phyloP scores from a whole-genome alignment of 495 filamentous ascomycete species.

The Aspergillus egyptiacus region DNA sequence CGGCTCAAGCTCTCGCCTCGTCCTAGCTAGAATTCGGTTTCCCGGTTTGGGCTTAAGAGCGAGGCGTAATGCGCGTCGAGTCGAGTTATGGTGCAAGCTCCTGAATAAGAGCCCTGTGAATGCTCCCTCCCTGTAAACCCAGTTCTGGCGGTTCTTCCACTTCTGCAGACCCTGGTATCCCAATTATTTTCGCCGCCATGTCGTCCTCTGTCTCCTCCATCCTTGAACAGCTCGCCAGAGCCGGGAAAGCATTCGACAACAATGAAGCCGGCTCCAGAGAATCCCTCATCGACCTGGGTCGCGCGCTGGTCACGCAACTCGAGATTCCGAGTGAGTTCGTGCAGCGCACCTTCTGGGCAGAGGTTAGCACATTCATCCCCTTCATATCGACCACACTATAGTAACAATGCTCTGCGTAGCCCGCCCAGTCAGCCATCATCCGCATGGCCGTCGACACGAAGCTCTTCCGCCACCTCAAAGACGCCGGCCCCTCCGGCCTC shows the following conservation, averaged over 20 bases:
- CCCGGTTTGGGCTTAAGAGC: no score
- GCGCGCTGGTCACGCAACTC: conserved; percentile 25
- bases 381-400: no score
- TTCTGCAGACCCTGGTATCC: no score
- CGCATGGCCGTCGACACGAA: conserved; percentile 31
- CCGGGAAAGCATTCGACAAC: conserved; percentile 22
- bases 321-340: conserved; percentile 35
- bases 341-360: conserved; percentile 38
- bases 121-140: no score
- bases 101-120: no score
- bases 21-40: no score
- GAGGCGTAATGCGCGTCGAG: no score
- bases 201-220: conserved; percentile 5
- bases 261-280: conserved; percentile 31
- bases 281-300: conserved; percentile 29
- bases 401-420: conserved; percentile 15
- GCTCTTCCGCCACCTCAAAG: conserved; percentile 30
- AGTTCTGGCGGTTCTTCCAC: no score
- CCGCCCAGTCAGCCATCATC: conserved; percentile 31
- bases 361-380: conserved; percentile 15
- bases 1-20: no score
- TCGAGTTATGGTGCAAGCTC: no score
- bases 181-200: no score
- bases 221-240: not conserved
- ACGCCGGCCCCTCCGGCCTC: conserved; percentile 21